These are phyloP conservation scores for Jimgerdemannia flammicorona DNA, from an alignment of 192 early-diverging fungal genomes.

Conservation along the genomic window DNA sequence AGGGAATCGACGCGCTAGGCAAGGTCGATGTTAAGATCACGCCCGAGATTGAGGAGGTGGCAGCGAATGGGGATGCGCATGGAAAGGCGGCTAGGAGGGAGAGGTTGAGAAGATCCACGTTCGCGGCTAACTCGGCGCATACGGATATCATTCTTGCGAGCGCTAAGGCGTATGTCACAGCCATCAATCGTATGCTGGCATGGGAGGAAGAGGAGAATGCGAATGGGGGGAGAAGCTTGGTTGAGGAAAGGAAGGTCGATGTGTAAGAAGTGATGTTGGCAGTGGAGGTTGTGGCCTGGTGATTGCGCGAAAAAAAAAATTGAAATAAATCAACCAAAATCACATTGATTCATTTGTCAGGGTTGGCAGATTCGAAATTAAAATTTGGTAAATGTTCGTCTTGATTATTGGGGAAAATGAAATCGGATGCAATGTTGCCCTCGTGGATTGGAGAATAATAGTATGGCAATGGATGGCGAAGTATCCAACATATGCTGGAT, in stretches of 20 bases:
- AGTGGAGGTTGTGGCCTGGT: too few relatives aligned
- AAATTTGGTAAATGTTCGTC: too few relatives aligned
- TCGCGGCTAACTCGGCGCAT: slow-evolving; percentile 74
- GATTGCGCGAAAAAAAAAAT: too few relatives aligned
- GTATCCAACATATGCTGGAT: too few relatives aligned
- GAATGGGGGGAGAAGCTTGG: slow-evolving; percentile 9
- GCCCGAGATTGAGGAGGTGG: slow-evolving; percentile 52
- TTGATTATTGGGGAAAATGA: too few relatives aligned
- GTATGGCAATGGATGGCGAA: too few relatives aligned
- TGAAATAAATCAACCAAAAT: too few relatives aligned
- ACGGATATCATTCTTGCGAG: slow-evolving; percentile 84
- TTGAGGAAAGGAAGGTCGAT: slow-evolving; percentile 15
- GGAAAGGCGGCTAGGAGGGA: slow-evolving; percentile 10
- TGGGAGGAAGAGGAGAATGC: slow-evolving; percentile 13
- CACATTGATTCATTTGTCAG: too few relatives aligned
- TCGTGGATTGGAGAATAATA: too few relatives aligned
- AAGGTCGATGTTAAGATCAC: slow-evolving; percentile 76
- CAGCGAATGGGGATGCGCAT: slow-evolving; percentile 13
- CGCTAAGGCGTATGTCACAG: slow-evolving; percentile 86
- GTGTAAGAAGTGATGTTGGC: slow-evolving; percentile 12
- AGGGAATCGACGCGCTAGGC: slow-evolving; percentile 85
- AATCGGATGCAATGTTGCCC: too few relatives aligned
- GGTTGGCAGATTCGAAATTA: too few relatives aligned
- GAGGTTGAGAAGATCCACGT: slow-evolving; percentile 43
- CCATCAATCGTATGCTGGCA: slow-evolving; percentile 68